Evolutionary conservation across 257 asterid species (phyloP).

Genomic region (Scutellaria barbata): DNA sequence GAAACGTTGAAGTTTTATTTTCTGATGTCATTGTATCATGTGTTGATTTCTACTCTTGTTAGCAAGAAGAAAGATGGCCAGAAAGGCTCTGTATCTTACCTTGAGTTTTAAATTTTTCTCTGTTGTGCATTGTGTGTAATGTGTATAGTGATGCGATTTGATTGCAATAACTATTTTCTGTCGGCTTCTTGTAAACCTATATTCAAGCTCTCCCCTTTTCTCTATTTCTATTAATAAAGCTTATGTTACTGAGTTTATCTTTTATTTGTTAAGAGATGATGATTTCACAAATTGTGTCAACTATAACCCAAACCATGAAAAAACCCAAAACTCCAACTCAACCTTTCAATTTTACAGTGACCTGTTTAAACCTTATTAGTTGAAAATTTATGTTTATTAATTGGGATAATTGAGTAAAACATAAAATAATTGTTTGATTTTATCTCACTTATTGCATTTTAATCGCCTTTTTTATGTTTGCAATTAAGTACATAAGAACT

Average conservation of each 20-base stretch:
- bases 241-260: background rate
- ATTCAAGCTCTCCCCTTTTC: background rate
- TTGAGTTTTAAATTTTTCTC: slow-evolving; percentile 11
- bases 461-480: too few species aligned
- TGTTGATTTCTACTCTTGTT: background rate
- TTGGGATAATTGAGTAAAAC: too few species aligned
- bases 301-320: too few species aligned
- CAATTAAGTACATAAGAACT: too few species aligned
- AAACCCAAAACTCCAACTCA: too few species aligned
- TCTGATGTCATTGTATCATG: background rate
- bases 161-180: background rate
- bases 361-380: too few species aligned
- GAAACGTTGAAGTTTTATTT: slow-evolving; percentile 15
- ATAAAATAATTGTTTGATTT: too few species aligned
- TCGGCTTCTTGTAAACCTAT: slow-evolving; percentile 5
- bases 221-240: background rate
- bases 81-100: slow-evolving; percentile 5
- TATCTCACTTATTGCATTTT: too few species aligned
- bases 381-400: too few species aligned
- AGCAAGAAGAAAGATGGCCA: background rate
- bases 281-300: too few species aligned
- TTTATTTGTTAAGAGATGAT: background rate
- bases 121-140: background rate
- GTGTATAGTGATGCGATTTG: slow-evolving; percentile 12
- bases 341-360: too few species aligned